Evolutionary conservation across 495 filamentous ascomycete species (phyloP).

Genomic region (Lasiosphaeria ovina): DNA sequence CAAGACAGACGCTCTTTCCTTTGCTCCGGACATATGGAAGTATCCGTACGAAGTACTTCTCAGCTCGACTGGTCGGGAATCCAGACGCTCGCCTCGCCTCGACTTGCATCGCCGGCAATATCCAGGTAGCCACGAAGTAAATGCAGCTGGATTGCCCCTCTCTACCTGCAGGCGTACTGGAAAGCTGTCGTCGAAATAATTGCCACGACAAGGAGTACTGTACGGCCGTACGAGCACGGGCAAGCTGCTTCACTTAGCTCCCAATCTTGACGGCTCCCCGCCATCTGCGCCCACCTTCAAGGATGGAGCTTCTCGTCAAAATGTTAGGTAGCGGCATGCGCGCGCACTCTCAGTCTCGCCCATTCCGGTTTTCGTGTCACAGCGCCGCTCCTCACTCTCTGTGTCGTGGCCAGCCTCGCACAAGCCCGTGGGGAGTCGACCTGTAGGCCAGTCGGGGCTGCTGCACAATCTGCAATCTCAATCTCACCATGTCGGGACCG

Average conservation of each 20-base stretch:
- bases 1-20: too few species aligned
- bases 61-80: too few species aligned
- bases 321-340: too few species aligned
- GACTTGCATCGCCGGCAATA: too few species aligned
- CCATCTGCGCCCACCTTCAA: slow-evolving; percentile 1
- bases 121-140: too few species aligned
- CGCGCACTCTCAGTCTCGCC: too few species aligned
- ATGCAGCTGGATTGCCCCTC: too few species aligned
- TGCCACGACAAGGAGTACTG: slow-evolving; percentile 3
- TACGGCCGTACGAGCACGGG: slow-evolving; percentile 28
- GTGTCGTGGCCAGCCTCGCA: slow-evolving; percentile 4
- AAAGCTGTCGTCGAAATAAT: neutral
- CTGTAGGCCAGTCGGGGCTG: neutral
- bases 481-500: slow-evolving; percentile 12
- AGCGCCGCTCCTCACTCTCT: slow-evolving; percentile 16
- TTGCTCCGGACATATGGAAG: too few species aligned
- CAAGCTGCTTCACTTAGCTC: neutral
- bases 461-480: slow-evolving; percentile 12
- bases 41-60: too few species aligned
- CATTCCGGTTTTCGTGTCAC: slow-evolving; percentile 9
- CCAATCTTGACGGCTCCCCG: slow-evolving; percentile 22
- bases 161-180: neutral
- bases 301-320: too few species aligned
- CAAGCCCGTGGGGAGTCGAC: neutral
- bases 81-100: too few species aligned